A percentile compares a stretch with the other conserved stretches of the same genome.
These are phyloP conservation scores for Datura wrightii DNA, from an alignment of 257 asterid species.

Conservation along the genomic window DNA sequence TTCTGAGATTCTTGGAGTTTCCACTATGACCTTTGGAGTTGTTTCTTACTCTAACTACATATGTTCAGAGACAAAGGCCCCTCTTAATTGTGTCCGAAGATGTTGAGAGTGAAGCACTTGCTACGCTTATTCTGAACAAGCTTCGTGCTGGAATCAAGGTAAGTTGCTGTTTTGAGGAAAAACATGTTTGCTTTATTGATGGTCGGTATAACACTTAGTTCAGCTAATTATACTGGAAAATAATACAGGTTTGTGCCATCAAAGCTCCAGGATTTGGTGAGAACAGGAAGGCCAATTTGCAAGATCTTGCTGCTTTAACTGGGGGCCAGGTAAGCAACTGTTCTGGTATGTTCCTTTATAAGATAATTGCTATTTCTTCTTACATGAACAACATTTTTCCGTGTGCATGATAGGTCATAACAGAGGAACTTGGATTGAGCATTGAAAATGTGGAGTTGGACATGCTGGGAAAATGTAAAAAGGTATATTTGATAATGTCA, in stretches of 20 bases:
- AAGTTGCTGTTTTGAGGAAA: not conserved
- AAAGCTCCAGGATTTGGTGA: conserved; percentile 80
- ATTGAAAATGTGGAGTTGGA: conserved; percentile 53
- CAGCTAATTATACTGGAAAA: not conserved
- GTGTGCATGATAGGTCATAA: conserved; percentile 44
- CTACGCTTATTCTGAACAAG: conserved; percentile 62
- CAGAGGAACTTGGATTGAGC: conserved; percentile 59
- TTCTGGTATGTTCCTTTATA: not conserved
- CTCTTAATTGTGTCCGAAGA: conserved; percentile 65
- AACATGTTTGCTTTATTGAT: not conserved
- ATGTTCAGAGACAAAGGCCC: conserved; percentile 55
- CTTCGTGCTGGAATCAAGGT: conserved; percentile 69
- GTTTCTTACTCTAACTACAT: not conserved
- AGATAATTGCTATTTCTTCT: not conserved
- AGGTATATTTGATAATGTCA: conserved; percentile 36
- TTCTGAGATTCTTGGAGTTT: not conserved
- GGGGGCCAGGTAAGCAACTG: conserved; percentile 59
- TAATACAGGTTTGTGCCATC: conserved; percentile 60
- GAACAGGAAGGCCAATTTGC: conserved; percentile 58
- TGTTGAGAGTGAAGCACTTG: conserved; percentile 61
- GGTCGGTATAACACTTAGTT: not conserved
- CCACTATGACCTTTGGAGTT: not conserved
- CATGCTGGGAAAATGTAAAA: conserved; percentile 61
- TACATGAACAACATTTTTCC: not conserved
- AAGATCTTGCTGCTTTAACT: conserved; percentile 60